Percentiles rank a stretch among this genome's conserved stretches.
phyloP scores from a whole-genome alignment of 768 basidiomycete genomes.

The Sutorius australiensis region DNA sequence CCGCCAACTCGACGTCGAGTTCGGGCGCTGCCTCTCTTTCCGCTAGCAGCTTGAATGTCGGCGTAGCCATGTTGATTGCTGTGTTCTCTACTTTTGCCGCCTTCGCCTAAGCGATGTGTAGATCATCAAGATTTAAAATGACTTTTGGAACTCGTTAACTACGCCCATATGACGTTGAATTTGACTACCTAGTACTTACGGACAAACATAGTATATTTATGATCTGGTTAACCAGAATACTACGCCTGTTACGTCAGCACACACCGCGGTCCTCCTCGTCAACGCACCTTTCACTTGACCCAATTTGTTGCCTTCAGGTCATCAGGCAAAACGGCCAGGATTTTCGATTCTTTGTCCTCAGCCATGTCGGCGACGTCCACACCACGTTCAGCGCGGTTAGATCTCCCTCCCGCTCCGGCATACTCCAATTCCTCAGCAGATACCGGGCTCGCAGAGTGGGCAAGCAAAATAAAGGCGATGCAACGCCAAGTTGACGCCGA shows the following conservation, averaged over 20 bases:
- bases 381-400: conserved; percentile 31
- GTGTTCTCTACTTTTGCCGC: conserved; percentile 34
- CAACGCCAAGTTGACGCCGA: conserved; percentile 80
- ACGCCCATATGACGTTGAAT: background rate
- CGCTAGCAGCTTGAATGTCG: conserved; percentile 19
- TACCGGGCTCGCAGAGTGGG: conserved; percentile 74
- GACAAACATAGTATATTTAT: background rate
- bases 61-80: conserved; percentile 29
- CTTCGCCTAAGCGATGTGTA: conserved; percentile 27
- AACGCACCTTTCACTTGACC: background rate
- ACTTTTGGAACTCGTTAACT: background rate
- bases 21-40: conserved; percentile 22
- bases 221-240: background rate
- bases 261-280: background rate
- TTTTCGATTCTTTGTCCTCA: background rate
- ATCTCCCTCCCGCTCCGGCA: conserved; percentile 35
- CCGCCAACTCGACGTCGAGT: conserved; percentile 21
- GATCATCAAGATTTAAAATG: background rate
- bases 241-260: conserved; percentile 22
- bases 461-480: conserved; percentile 72
- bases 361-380: conserved; percentile 30
- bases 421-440: conserved; percentile 39
- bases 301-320: background rate
- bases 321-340: background rate
- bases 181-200: background rate